Percentiles rank a stretch among this genome's conserved stretches.
Evolutionary conservation across 2,329 filamentous ascomycete species (phyloP).

Genomic region (Phyllosticta citrichinensis): DNA sequence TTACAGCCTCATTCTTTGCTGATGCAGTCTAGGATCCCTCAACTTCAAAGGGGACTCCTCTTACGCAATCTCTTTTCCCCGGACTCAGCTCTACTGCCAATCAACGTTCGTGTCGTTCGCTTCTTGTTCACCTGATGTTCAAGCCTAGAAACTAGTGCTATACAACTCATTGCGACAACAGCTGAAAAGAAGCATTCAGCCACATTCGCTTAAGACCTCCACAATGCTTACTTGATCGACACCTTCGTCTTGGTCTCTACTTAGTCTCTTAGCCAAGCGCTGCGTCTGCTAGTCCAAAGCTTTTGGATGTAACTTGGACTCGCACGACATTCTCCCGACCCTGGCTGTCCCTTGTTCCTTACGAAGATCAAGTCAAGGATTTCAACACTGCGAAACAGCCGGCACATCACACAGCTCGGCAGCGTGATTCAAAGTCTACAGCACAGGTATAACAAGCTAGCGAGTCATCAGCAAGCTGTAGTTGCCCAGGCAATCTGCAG

Average conservation of each 20-base stretch:
- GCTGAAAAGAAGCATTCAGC: background rate
- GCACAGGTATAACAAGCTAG: background rate
- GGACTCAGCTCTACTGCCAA: background rate
- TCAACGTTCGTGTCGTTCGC: background rate
- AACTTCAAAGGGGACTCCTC: background rate
- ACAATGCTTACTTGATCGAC: background rate
- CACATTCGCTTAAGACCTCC: background rate
- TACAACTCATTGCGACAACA: background rate
- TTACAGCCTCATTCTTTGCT: background rate
- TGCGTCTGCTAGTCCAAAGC: background rate
- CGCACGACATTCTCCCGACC: background rate
- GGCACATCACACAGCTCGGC: background rate
- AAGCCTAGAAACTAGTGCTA: background rate
- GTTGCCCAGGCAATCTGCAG: background rate
- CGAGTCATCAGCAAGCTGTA: background rate
- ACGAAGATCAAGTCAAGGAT: background rate
- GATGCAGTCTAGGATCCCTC: background rate
- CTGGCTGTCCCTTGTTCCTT: background rate
- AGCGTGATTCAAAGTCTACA: background rate
- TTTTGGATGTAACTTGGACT: background rate
- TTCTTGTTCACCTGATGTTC: background rate
- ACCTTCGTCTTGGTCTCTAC: background rate
- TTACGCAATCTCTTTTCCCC: background rate
- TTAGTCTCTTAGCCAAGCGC: background rate
- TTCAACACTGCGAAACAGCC: background rate